Percentiles rank a stretch among this genome's conserved stretches.
These are phyloP conservation scores for Saturnispora mendoncae DNA, from an alignment of 805 yeast genomes.

Conservation along the genomic window DNA sequence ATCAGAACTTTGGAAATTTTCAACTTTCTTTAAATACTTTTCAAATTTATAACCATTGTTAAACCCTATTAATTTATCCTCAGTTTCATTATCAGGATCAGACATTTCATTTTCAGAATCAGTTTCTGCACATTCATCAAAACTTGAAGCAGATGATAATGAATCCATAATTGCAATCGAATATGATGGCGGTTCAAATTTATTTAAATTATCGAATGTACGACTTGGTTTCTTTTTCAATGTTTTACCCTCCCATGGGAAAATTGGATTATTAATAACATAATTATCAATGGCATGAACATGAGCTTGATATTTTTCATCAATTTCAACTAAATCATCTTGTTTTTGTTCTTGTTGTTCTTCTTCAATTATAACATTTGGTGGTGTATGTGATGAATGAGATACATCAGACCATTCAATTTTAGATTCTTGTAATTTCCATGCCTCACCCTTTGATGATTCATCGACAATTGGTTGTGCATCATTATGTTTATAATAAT, in stretches of 20 bases:
- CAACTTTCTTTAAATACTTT: slow-evolving; percentile 14
- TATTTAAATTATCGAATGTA: slow-evolving; percentile 15
- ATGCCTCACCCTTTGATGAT: slow-evolving; percentile 27
- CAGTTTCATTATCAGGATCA: background rate
- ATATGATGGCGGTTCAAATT: slow-evolving; percentile 15
- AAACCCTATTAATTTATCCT: slow-evolving; percentile 15
- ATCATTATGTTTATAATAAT: slow-evolving; percentile 18
- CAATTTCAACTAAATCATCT: background rate
- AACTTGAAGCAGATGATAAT: background rate
- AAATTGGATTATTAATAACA: slow-evolving; percentile 25
- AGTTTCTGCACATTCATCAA: slow-evolving; percentile 2
- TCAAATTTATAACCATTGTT: slow-evolving; percentile 18
- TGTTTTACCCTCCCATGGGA: slow-evolving; percentile 29
- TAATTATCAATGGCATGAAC: slow-evolving; percentile 16
- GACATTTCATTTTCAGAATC: slow-evolving; percentile 1
- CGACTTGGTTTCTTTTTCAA: slow-evolving; percentile 13
- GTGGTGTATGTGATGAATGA: background rate
- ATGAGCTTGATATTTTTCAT: background rate
- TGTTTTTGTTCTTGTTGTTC: background rate
- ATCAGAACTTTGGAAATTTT: background rate
- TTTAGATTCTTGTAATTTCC: slow-evolving; percentile 23
- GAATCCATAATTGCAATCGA: slow-evolving; percentile 12
- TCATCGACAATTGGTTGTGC: slow-evolving; percentile 12
- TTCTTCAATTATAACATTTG: too few species aligned
- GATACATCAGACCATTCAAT: slow-evolving; percentile 16